Conservation (phyloP, 1,284 basidiomycete genomes). For the Taiwanofungus camphoratus region DNA sequence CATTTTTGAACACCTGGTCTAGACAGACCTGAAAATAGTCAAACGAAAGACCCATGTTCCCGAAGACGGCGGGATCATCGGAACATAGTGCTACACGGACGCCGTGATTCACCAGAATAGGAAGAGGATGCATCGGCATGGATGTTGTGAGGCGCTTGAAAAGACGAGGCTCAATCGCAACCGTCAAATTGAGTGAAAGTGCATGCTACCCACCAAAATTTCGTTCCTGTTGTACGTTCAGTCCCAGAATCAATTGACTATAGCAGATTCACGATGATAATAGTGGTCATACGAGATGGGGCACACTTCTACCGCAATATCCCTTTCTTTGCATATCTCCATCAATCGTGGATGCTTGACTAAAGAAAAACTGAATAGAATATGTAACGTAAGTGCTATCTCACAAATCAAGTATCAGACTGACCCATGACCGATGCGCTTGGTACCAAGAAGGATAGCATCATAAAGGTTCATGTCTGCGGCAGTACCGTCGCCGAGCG, state of each 20-base stretch:
- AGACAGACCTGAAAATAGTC: constrained; percentile 60
- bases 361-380: constrained; percentile 52
- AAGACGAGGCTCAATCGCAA: not conserved
- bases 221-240: constrained; percentile 46
- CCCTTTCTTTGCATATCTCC: constrained; percentile 54
- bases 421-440: constrained; percentile 75
- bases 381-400: not conserved
- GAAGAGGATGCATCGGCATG: constrained; percentile 70
- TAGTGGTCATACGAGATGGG: constrained; percentile 66
- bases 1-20: not conserved
- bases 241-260: not conserved
- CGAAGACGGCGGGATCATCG: constrained; percentile 74
- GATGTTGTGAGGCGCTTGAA: constrained; percentile 61
- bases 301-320: constrained; percentile 67
- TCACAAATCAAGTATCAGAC: constrained; percentile 9
- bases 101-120: constrained; percentile 61
- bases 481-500: constrained; percentile 62
- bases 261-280: too few species aligned
- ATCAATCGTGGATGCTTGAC: constrained; percentile 70
- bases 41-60: constrained; percentile 69
- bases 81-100: constrained; percentile 64
- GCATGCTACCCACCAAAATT: constrained; percentile 46
- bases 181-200: not conserved
- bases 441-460: constrained; percentile 70
- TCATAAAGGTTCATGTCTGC: constrained; percentile 77